These are phyloP conservation scores for Mortierella sp. DNA, from an alignment of 371 early-diverging fungal species.

Conservation along the genomic window DNA sequence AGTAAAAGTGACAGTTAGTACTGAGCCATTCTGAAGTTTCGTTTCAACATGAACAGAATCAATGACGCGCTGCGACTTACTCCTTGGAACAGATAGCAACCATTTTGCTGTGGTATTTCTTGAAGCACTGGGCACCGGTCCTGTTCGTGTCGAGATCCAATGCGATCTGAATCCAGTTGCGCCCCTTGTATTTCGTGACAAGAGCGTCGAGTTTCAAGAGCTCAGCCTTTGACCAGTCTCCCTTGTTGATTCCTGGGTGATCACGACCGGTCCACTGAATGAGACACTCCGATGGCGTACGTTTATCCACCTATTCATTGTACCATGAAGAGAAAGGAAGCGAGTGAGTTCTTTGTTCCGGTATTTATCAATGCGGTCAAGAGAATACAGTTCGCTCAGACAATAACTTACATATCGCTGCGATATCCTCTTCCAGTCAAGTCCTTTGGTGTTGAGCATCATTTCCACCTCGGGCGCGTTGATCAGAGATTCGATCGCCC, in stretches of 20 bases:
- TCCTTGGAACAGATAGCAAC: constrained; percentile 58
- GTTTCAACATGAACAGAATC: background rate
- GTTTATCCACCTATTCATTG: constrained; percentile 63
- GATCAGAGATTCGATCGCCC: constrained; percentile 58
- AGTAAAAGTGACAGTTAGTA: constrained; percentile 2
- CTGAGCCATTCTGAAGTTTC: too few relatives aligned
- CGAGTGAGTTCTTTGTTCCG: background rate
- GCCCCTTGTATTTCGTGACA: constrained; percentile 58
- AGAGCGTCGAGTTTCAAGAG: constrained; percentile 60
- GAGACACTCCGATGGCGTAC: constrained; percentile 77
- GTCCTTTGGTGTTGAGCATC: constrained; percentile 69
- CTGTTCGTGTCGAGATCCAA: constrained; percentile 72
- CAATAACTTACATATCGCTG: constrained; percentile 64
- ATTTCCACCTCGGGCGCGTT: constrained; percentile 61
- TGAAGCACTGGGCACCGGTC: constrained; percentile 86
- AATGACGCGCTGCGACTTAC: constrained; percentile 45
- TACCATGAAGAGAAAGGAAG: background rate
- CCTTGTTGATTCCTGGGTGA: constrained; percentile 85
- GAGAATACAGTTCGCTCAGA: too few relatives aligned
- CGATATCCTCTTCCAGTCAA: constrained; percentile 82
- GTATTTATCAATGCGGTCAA: too few relatives aligned
- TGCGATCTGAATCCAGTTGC: constrained; percentile 78
- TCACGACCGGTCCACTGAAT: constrained; percentile 90
- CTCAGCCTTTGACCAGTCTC: constrained; percentile 76
- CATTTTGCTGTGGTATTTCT: constrained; percentile 68